Evolutionary conservation across 495 filamentous ascomycete genomes (phyloP).

Genomic region (Podospora appendiculata): DNA sequence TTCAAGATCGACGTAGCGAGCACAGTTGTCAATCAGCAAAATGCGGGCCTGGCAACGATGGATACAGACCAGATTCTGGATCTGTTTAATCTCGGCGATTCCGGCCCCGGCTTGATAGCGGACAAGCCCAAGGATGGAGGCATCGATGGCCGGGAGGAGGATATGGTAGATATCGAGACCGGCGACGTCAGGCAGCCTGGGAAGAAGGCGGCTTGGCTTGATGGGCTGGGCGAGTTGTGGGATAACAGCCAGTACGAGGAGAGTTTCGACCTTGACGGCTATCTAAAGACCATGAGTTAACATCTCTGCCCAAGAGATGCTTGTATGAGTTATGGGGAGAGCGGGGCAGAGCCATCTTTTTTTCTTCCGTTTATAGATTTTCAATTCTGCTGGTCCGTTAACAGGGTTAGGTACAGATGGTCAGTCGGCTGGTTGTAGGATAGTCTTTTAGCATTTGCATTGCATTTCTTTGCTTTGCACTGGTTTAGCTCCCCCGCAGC

Average conservation of each 20-base stretch:
- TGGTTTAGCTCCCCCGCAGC: too few relatives aligned
- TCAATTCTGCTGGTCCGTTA: too few relatives aligned
- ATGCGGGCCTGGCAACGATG: conserved; percentile 88
- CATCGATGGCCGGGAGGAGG: conserved; percentile 67
- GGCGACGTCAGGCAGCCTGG: conserved; percentile 91
- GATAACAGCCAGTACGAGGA: conserved; percentile 95
- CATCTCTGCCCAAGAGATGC: too few relatives aligned
- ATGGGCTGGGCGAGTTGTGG: conserved; percentile 93
- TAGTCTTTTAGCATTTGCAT: too few relatives aligned
- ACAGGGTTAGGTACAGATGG: too few relatives aligned
- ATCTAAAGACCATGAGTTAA: conserved; percentile 79
- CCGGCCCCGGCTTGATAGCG: conserved; percentile 51
- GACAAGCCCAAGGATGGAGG: conserved; percentile 44
- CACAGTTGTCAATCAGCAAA: conserved; percentile 98
- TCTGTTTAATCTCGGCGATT: conserved; percentile 86
- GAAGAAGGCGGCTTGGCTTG: conserved; percentile 87
- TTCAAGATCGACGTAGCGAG: conserved; percentile 99
- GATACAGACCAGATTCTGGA: conserved; percentile 97
- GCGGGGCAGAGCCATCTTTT: too few relatives aligned
- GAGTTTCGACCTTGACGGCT: conserved; percentile 89
- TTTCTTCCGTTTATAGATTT: too few relatives aligned
- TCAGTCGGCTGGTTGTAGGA: too few relatives aligned
- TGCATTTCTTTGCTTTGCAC: too few relatives aligned
- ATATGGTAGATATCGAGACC: conserved; percentile 87
- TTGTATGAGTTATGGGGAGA: too few relatives aligned